A percentile compares a stretch with the other conserved stretches of the same genome.
Evolutionary conservation across 2,329 filamentous ascomycete genomes (phyloP).

Genomic region (Diaporthe velutina): DNA sequence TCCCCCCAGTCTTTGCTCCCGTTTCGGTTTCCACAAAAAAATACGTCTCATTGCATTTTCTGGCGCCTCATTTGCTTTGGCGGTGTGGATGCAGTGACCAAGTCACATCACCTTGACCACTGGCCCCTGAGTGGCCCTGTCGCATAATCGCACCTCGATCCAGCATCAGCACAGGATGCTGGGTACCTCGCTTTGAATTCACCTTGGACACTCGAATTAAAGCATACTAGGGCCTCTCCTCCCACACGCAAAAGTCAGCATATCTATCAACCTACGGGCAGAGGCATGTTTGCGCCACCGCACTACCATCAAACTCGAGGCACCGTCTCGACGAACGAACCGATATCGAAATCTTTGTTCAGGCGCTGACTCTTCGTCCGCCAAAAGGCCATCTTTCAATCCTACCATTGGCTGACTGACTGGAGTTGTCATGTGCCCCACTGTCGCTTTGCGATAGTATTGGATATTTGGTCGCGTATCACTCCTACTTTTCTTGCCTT

Average conservation of each 20-base stretch:
- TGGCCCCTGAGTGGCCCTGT: conserved; percentile 23
- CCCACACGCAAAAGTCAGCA: neutral
- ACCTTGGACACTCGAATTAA: neutral
- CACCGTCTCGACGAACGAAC: conserved; percentile 20
- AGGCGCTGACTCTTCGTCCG: conserved; percentile 6
- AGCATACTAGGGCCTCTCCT: neutral
- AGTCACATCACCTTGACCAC: conserved; percentile 33
- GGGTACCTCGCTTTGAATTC: neutral
- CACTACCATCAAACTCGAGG: conserved; percentile 20
- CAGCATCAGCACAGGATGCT: conserved; percentile 16
- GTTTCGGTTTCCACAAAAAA: conserved; percentile 9
- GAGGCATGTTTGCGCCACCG: conserved; percentile 37
- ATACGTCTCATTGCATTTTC: conserved; percentile 5
- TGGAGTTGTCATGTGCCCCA: conserved; percentile 15
- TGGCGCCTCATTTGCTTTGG: conserved; percentile 28
- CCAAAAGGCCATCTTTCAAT: neutral
- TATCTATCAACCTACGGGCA: neutral
- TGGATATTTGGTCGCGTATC: neutral
- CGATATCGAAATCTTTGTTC: conserved; percentile 5
- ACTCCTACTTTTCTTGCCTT: neutral
- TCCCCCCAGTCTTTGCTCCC: conserved; percentile 1
- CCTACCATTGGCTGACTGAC: neutral
- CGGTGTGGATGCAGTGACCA: conserved; percentile 36
- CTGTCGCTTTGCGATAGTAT: neutral
- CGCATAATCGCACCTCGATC: conserved; percentile 10